A percentile compares a stretch with the other conserved stretches of the same genome.
These are phyloP conservation scores for Blastocladiella emersonii DNA, from an alignment of 371 early-diverging fungal genomes.

Conservation along the genomic window DNA sequence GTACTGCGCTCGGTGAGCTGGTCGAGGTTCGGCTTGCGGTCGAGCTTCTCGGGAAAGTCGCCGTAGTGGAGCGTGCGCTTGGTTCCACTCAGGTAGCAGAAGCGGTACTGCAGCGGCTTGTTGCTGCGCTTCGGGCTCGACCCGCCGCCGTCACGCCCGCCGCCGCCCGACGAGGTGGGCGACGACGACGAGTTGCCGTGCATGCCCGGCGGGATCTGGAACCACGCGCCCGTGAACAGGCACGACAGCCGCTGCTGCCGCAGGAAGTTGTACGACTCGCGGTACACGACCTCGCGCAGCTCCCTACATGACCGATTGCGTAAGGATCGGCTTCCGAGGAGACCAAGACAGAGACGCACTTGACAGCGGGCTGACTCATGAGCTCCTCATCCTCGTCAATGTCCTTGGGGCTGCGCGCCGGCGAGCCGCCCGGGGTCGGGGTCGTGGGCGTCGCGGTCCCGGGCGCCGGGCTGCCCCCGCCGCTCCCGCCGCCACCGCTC, in stretches of 20 bases:
- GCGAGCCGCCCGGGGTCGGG: too few species aligned
- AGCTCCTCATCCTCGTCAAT: neutral
- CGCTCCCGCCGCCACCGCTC: too few species aligned
- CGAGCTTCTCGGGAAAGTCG: constrained; percentile 42
- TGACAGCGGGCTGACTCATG: neutral
- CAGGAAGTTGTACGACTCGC: constrained; percentile 52
- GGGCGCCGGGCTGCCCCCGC: too few species aligned
- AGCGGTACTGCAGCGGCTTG: constrained; percentile 26
- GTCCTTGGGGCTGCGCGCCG: neutral
- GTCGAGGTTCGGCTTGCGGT: constrained; percentile 15
- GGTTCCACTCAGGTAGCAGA: constrained; percentile 47
- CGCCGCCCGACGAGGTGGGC: too few species aligned
- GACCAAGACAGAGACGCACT: neutral
- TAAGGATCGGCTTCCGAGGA: too few species aligned
- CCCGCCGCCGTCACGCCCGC: too few species aligned
- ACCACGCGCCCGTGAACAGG: constrained; percentile 56
- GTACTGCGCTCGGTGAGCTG: constrained; percentile 24
- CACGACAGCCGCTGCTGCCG: constrained; percentile 54
- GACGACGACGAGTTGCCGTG: constrained; percentile 8
- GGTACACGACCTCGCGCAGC: constrained; percentile 42
- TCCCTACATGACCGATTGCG: constrained; percentile 28
- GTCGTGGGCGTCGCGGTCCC: too few species aligned
- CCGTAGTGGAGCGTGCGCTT: constrained; percentile 45
- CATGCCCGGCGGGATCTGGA: constrained; percentile 28
- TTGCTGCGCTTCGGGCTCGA: constrained; percentile 10